Evolutionary conservation across 2,329 filamentous ascomycete species (phyloP), one percentile per base, ranked within the genome.

Genomic region (Grosmannia huntii): DNA sequence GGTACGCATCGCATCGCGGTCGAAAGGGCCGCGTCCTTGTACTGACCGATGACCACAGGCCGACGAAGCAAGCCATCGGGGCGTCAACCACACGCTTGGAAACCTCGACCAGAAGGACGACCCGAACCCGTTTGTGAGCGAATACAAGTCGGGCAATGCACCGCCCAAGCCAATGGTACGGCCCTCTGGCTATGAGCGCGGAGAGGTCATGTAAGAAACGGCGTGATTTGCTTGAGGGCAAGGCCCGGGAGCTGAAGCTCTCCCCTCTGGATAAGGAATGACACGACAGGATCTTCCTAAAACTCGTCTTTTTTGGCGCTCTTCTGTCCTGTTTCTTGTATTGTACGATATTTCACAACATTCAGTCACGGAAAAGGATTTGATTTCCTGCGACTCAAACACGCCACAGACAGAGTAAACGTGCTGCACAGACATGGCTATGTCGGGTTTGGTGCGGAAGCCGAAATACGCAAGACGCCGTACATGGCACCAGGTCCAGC

Each of bases 61-160:
- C 4, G 68, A 72, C 67, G 90, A 96, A 71, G 89, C 89, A 4
- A 88, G 89, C 69, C 90, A 95, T 68, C 81, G 94, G 38, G 94
- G 96, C 68, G 92, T 97, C 65, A 97, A 99, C 73, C 94, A 99
- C 70, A 97, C 94, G 0, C 73, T 99, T 49, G 84, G 87, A 56
- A 97, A 97, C 68, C 76, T 99, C 60, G 77, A 95, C 64, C 90
- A 94, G 68, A 84, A 82, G 56, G 78, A 84, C 38, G 94, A 99
- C 67, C 91, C 92, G 2, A 99, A 99, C 67, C 94, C 94, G 2
- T 99, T 94, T 67, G 86, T 89, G 52, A 88, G 85, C 70, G 79
- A 84, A 65, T 96, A 92, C 75, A 89, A 87, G 71, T 82, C 90
- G 62, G 75, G 76, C 16, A 74, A 74, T 5, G 76, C 76, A 62